phyloP scores from a whole-genome alignment of 208 protist genomes.

The Wallacemonas sp. region DNA sequence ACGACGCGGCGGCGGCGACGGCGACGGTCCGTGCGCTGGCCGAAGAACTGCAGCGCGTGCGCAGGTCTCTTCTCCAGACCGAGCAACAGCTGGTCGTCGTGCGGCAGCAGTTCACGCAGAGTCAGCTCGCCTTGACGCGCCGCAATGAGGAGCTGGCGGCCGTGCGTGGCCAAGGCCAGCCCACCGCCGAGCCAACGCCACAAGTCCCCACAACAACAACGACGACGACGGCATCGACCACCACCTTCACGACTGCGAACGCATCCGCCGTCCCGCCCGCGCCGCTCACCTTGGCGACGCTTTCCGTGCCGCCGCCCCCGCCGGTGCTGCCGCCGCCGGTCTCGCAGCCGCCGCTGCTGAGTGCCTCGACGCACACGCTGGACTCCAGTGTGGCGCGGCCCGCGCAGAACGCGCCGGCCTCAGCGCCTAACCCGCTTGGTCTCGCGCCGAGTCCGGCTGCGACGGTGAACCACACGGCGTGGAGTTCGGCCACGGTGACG shows the following conservation, averaged over 20 bases:
- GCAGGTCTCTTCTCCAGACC: constrained; percentile 19
- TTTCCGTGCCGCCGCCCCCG: too few relatives aligned
- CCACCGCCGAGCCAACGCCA: neutral
- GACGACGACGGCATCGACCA: neutral
- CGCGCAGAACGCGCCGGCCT: neutral
- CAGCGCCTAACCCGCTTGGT: too few relatives aligned
- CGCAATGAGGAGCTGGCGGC: constrained; percentile 5
- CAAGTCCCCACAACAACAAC: neutral
- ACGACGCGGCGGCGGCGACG: too few relatives aligned
- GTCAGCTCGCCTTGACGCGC: neutral
- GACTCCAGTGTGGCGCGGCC: neutral
- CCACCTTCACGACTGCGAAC: neutral
- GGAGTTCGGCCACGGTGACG: neutral
- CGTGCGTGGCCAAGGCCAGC: too few relatives aligned
- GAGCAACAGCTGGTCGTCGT: constrained; percentile 27
- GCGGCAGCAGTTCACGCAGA: constrained; percentile 17
- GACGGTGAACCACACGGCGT: too few relatives aligned
- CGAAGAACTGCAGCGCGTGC: constrained; percentile 22
- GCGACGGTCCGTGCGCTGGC: neutral
- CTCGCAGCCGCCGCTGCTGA: too few relatives aligned
- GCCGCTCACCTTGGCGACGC: too few relatives aligned
- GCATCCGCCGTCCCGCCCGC: neutral
- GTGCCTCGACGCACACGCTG: neutral
- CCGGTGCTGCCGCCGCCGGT: neutral
- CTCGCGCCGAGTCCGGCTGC: too few relatives aligned